These are phyloP conservation scores for Russula ochroleuca DNA, from an alignment of 768 basidiomycete species.

Conservation along the genomic window DNA sequence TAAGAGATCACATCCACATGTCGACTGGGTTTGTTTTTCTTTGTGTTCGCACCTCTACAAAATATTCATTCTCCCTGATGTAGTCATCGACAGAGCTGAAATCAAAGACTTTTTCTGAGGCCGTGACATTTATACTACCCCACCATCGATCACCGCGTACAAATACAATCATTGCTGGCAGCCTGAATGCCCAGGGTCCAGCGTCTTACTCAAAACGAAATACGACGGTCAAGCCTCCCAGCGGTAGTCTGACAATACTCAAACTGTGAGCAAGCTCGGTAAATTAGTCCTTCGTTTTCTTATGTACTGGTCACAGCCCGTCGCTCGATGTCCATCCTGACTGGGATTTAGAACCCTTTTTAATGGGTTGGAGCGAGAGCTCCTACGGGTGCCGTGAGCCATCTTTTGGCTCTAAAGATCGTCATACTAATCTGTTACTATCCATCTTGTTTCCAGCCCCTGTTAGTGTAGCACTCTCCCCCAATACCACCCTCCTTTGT, in stretches of 20 bases:
- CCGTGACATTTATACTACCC: constrained; percentile 24
- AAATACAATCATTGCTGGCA: constrained; percentile 21
- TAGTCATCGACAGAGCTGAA: constrained; percentile 6
- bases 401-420: not conserved
- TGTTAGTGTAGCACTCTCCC: constrained; percentile 51
- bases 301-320: not conserved
- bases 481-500: constrained; percentile 54
- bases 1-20: constrained; percentile 1
- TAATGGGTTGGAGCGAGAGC: constrained; percentile 21
- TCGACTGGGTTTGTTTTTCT: constrained; percentile 23
- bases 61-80: not conserved
- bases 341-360: constrained; percentile 19
- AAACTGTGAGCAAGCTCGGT: constrained; percentile 13
- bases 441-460: constrained; percentile 46
- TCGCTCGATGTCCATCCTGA: constrained; percentile 19
- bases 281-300: not conserved
- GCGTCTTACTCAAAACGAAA: constrained; percentile 9
- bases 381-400: constrained; percentile 15
- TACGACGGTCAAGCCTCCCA: constrained; percentile 2
- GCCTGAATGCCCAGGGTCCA: constrained; percentile 10
- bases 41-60: not conserved
- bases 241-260: constrained; percentile 14
- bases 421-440: not conserved
- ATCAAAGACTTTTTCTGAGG: constrained; percentile 17
- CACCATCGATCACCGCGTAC: constrained; percentile 11